Percentiles rank a stretch among this genome's conserved stretches.
Conservation (phyloP, 2,329 filamentous ascomycete species). For the Trichoderma brevicompactum region DNA sequence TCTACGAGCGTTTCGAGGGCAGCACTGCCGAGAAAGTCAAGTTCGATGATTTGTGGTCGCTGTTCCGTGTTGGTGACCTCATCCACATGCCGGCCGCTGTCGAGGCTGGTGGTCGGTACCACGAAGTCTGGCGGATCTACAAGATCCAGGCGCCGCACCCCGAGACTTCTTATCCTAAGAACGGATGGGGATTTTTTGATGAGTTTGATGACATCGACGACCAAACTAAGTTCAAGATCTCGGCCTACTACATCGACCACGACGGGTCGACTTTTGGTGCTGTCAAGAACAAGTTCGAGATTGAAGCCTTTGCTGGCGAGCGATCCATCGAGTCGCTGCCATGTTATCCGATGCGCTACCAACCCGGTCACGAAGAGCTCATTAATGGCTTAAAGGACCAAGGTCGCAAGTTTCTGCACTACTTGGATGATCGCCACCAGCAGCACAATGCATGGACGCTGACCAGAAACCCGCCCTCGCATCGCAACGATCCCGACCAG, state of each 20-base stretch:
- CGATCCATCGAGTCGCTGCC: constrained; percentile 45
- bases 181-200: constrained; percentile 46
- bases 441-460: constrained; percentile 50
- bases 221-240: constrained; percentile 45
- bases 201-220: constrained; percentile 39
- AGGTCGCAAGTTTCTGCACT: constrained; percentile 42
- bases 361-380: constrained; percentile 42
- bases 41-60: constrained; percentile 49
- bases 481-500: constrained; percentile 37
- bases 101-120: constrained; percentile 44
- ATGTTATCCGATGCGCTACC: constrained; percentile 47
- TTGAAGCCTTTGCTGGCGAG: constrained; percentile 46
- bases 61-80: constrained; percentile 48
- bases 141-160: constrained; percentile 40
- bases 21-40: constrained; percentile 40
- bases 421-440: constrained; percentile 44
- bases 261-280: constrained; percentile 47
- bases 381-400: constrained; percentile 41
- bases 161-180: constrained; percentile 38
- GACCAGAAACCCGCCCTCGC: constrained; percentile 43
- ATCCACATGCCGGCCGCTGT: constrained; percentile 46
- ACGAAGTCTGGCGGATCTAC: constrained; percentile 48
- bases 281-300: constrained; percentile 44
- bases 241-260: constrained; percentile 50
- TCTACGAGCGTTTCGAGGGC: constrained; percentile 39